Evolutionary conservation across 2,329 filamentous ascomycete genomes (phyloP).

Genomic region (Fusarium haematococcum): DNA sequence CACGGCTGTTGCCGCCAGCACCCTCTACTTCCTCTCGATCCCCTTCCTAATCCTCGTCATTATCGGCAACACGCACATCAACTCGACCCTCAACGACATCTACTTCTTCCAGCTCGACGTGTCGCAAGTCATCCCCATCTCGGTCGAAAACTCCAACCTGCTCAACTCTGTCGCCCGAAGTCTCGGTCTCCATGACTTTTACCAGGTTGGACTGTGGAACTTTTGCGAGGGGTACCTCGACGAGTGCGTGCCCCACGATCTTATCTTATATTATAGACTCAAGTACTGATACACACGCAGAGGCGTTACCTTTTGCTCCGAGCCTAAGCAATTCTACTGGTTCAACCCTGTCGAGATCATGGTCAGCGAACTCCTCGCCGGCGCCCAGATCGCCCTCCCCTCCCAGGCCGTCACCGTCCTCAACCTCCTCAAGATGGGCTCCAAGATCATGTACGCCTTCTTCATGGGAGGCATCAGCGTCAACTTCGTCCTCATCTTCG

Average conservation of each 20-base stretch:
- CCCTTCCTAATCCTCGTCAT: conserved; percentile 84
- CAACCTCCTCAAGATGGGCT: conserved; percentile 77
- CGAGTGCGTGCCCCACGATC: conserved; percentile 55
- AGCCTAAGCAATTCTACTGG: conserved; percentile 80
- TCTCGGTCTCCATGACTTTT: conserved; percentile 92
- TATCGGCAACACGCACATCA: conserved; percentile 78
- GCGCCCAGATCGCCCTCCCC: conserved; percentile 86
- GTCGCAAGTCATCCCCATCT: conserved; percentile 81
- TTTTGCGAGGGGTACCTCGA: conserved; percentile 88
- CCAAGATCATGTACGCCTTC: conserved; percentile 89
- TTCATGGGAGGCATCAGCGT: conserved; percentile 80
- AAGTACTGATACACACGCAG: conserved; percentile 55
- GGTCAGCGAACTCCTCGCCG: conserved; percentile 81
- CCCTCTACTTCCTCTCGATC: conserved; percentile 79
- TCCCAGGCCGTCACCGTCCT: conserved; percentile 79
- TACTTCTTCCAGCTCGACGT: conserved; percentile 91
- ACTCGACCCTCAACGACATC: conserved; percentile 72
- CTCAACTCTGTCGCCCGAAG: conserved; percentile 90
- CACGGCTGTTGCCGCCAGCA: conserved; percentile 73
- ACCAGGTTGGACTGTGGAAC: conserved; percentile 91
- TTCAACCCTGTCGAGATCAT: conserved; percentile 91
- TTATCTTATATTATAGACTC: background rate
- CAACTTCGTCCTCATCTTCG: conserved; percentile 77
- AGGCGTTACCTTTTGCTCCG: conserved; percentile 82
- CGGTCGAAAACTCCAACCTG: conserved; percentile 76